A percentile compares a stretch with the other conserved stretches of the same genome.
These are phyloP conservation scores for Syncephalastrum racemosum DNA, from an alignment of 371 early-diverging fungal species.

Conservation along the genomic window DNA sequence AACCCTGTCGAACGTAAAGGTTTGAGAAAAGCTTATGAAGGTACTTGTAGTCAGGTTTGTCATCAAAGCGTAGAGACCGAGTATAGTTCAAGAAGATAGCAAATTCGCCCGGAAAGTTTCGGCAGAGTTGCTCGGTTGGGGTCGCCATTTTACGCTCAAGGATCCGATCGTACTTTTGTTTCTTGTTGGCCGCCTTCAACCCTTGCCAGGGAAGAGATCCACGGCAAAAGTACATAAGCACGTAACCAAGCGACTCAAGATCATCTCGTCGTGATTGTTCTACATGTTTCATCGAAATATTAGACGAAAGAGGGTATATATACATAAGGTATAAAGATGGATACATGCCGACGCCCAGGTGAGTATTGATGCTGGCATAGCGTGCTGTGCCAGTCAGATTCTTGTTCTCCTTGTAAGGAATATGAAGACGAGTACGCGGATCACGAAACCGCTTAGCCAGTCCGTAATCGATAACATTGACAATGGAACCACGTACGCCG, in stretches of 20 bases:
- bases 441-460: constrained; percentile 96
- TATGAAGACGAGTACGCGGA: constrained; percentile 92
- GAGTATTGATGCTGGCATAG: constrained; percentile 98
- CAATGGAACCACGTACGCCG: constrained; percentile 88
- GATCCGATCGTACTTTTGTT: constrained; percentile 98
- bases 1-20: constrained; percentile 92
- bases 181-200: constrained; percentile 94
- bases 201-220: constrained; percentile 99
- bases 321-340: neutral
- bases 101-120: constrained; percentile 95
- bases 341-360: constrained; percentile 84
- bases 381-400: constrained; percentile 98
- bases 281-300: constrained; percentile 13
- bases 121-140: constrained; percentile 91
- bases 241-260: constrained; percentile 98
- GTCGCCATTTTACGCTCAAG: constrained; percentile 99
- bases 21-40: constrained; percentile 94
- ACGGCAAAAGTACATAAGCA: constrained; percentile 97
- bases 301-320: neutral
- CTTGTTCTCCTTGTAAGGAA: constrained; percentile 96
- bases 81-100: constrained; percentile 96
- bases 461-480: constrained; percentile 99
- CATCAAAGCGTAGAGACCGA: constrained; percentile 95
- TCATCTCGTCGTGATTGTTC: constrained; percentile 99
- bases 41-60: constrained; percentile 98